Evolutionary conservation across 306 rosid species (phyloP), one percentile per base, ranked within the genome.

Genomic region (Acacia confusa): DNA sequence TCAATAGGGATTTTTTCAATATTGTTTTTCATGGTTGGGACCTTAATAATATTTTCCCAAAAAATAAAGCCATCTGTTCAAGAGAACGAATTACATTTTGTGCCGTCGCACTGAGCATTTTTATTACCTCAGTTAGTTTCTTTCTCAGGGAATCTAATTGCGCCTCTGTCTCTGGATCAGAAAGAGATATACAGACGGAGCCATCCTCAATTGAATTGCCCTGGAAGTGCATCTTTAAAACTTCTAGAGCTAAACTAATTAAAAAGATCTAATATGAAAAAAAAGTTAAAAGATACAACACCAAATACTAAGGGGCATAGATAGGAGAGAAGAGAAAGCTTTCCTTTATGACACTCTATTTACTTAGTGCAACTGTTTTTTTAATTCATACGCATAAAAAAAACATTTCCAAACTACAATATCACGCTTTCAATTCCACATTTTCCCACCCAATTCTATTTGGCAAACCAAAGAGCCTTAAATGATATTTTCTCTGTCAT

Each of bases 121-220:
- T 41, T 53, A 44, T 78, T 79, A 95, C 97, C 94, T 65, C 75
- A 1, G 81, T 11, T 64, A 93, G 84, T 80, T 88, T 87, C 83
- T 75, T 82, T 84, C 98, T 92, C 85, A 92, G 78, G n/a, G 82
- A 87, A 65, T 90, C 92, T 74, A 93, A 85, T 78, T 88, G 85
- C 2, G 85, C 92, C 80, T 93, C 98, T 43, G 85, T 50, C 70
- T 87, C 91, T 8, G 84, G 86, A 76, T 92, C 90, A 25, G 40
- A 30, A 65, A 70, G 48, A 81, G 72, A 85, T 58, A 48, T 75
- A 85, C 28, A 70, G 22, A 71, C 44, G 69, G 75, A 70, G 57
- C 24, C 74, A 20, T 84, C 83, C 11, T 34, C 84, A 58, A 74
- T 84, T 45, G 88, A 27, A 75, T 89, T 90, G 50, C 75, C 94